phyloP scores from a whole-genome alignment of 2,329 filamentous ascomycete species.

The Leptographium wingfieldii region DNA sequence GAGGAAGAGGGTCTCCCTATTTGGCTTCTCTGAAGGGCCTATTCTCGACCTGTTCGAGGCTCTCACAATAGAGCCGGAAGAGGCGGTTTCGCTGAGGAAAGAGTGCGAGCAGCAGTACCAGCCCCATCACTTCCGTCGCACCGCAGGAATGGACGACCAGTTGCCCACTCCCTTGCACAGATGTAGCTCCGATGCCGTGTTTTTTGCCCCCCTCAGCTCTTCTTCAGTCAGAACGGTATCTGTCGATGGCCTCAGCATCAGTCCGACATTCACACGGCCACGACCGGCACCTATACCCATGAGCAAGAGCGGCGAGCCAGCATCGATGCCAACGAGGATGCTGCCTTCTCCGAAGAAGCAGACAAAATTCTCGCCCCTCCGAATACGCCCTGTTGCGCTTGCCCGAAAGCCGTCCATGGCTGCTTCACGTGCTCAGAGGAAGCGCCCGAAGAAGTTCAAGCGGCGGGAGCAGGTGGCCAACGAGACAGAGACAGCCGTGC shows the following conservation, averaged over 20 bases:
- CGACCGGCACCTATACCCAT: constrained; percentile 1
- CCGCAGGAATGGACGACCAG: not conserved
- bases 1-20: not conserved
- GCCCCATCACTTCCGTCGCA: not conserved
- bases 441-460: constrained; percentile 26
- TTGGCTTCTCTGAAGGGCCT: not conserved
- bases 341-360: not conserved
- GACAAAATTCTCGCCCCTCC: constrained; percentile 6
- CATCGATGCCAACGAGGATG: not conserved
- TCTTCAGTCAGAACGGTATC: not conserved
- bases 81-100: not conserved
- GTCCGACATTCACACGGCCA: constrained; percentile 9
- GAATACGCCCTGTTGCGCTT: constrained; percentile 11
- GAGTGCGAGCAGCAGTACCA: constrained; percentile 3
- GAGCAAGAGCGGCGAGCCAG: no score
- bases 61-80: constrained; percentile 15
- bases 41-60: constrained; percentile 18
- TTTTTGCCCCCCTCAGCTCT: not conserved
- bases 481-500: constrained; percentile 2
- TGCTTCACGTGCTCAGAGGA: constrained; percentile 24
- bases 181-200: not conserved
- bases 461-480: not conserved
- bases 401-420: constrained; percentile 18
- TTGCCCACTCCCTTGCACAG: not conserved
- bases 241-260: not conserved